phyloP scores from a whole-genome alignment of 169 alveolate species.

The Cryptosporidium tyzzeri region DNA sequence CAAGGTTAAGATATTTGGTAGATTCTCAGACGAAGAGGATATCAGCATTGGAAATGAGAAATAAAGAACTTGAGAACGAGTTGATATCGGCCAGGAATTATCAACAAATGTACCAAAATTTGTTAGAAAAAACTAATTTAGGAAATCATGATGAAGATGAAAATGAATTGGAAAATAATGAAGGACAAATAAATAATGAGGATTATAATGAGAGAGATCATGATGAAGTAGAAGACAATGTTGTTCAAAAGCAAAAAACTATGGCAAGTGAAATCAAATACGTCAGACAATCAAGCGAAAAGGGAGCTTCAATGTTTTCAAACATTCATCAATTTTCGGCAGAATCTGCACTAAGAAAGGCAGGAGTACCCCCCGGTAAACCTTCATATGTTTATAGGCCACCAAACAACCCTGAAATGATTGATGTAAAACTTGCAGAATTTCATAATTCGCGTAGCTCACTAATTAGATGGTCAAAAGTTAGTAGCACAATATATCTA shows the following conservation, averaged over 20 bases:
- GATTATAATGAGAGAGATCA: conserved; percentile 7
- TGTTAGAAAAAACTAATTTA: conserved; percentile 29
- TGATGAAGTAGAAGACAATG: background rate
- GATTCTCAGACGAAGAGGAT: conserved; percentile 66
- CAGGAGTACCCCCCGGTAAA: conserved; percentile 75
- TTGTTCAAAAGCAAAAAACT: conserved; percentile 19
- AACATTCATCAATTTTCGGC: conserved; percentile 72
- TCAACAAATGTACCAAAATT: conserved; percentile 48
- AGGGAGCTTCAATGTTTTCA: conserved; percentile 38
- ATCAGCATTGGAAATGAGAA: conserved; percentile 45
- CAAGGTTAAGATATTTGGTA: conserved; percentile 61
- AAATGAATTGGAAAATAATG: background rate
- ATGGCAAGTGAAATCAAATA: background rate
- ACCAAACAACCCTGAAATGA: conserved; percentile 43
- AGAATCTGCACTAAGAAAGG: conserved; percentile 73
- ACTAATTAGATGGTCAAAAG: conserved; percentile 70
- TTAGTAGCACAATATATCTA: conserved; percentile 61
- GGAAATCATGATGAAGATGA: background rate
- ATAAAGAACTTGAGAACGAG: conserved; percentile 61
- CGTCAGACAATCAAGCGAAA: conserved; percentile 6
- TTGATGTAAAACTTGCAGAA: conserved; percentile 64
- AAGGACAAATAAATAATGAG: background rate
- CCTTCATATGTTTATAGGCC: conserved; percentile 70
- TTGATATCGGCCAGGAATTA: conserved; percentile 26
- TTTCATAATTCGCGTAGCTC: conserved; percentile 74